Evolutionary conservation across 441 rosid genomes (phyloP).

Genomic region (Hypseocharis bilobata): DNA sequence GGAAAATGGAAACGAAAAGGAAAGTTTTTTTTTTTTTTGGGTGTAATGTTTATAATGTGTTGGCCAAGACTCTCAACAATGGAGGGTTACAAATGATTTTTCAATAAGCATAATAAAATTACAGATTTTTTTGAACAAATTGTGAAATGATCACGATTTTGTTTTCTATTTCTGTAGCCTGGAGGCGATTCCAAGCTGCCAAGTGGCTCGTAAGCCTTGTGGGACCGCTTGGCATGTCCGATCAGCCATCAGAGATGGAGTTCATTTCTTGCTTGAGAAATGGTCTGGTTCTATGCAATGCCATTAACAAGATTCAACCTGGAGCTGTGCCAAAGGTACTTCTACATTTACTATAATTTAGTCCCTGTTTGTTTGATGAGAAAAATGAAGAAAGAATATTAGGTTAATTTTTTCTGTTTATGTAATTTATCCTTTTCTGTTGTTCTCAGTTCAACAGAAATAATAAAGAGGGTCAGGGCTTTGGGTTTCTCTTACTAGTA

Average conservation of each 20-base stretch:
- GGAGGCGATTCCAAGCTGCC: constrained; percentile 59
- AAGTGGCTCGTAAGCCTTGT: constrained; percentile 62
- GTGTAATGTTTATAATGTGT: background rate
- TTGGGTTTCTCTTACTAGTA: background rate
- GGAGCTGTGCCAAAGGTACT: constrained; percentile 73
- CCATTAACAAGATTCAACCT: constrained; percentile 67
- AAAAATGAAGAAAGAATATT: background rate
- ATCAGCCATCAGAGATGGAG: constrained; percentile 60
- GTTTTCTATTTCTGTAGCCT: constrained; percentile 35
- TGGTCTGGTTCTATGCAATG: constrained; percentile 67
- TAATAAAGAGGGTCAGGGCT: background rate
- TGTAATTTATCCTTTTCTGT: background rate
- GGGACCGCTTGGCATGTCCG: constrained; percentile 53
- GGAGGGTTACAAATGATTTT: background rate
- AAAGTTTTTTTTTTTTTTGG: background rate
- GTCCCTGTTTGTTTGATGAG: constrained; percentile 5
- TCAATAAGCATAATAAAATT: no score
- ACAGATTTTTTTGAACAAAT: no score
- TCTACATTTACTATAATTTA: background rate
- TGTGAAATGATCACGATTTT: background rate
- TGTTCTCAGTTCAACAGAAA: background rate
- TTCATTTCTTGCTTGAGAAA: constrained; percentile 80
- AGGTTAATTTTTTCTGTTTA: background rate
- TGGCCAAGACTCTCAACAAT: background rate
- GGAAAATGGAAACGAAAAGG: background rate